Percentiles rank a stretch among this genome's conserved stretches.
phyloP scores from a whole-genome alignment of 2,329 filamentous ascomycete species.

The Ceratocystis cubensis region DNA sequence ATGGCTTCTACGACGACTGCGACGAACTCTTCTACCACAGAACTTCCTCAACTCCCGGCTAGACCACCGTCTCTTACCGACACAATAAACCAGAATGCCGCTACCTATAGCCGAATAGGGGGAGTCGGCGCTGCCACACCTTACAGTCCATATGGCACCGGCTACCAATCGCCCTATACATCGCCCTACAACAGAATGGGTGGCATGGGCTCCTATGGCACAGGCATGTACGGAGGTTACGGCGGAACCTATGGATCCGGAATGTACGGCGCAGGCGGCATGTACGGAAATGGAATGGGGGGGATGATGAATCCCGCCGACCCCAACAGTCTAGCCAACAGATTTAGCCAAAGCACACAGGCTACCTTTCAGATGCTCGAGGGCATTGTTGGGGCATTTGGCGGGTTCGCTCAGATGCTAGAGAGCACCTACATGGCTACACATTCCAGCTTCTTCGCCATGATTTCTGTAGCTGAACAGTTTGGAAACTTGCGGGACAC shows the following conservation, averaged over 20 bases:
- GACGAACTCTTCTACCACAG: slow-evolving; percentile 26
- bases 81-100: slow-evolving; percentile 76
- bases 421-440: slow-evolving; percentile 99
- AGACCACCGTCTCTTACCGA: slow-evolving; percentile 66
- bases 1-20: slow-evolving; percentile 32
- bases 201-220: slow-evolving; percentile 28
- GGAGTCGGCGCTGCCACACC: slow-evolving; percentile 35
- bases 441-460: slow-evolving; percentile 96
- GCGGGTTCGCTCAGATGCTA: slow-evolving; percentile 96
- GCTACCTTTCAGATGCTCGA: slow-evolving; percentile 98
- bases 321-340: slow-evolving; percentile 85
- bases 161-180: slow-evolving; percentile 32
- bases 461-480: slow-evolving; percentile 96
- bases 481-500: slow-evolving; percentile 89
- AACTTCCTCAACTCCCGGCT: slow-evolving; percentile 61
- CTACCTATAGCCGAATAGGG: slow-evolving; percentile 54
- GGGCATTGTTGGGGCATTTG: slow-evolving; percentile 90
- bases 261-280: slow-evolving; percentile 35
- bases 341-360: slow-evolving; percentile 87
- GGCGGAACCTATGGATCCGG: slow-evolving; percentile 32
- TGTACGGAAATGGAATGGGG: slow-evolving; percentile 36
- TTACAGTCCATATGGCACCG: slow-evolving; percentile 30
- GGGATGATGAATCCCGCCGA: slow-evolving; percentile 54
- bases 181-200: slow-evolving; percentile 38
- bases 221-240: slow-evolving; percentile 26